Evolutionary conservation across 495 filamentous ascomycete genomes (phyloP).

Genomic region (Cudoniella acicularis): DNA sequence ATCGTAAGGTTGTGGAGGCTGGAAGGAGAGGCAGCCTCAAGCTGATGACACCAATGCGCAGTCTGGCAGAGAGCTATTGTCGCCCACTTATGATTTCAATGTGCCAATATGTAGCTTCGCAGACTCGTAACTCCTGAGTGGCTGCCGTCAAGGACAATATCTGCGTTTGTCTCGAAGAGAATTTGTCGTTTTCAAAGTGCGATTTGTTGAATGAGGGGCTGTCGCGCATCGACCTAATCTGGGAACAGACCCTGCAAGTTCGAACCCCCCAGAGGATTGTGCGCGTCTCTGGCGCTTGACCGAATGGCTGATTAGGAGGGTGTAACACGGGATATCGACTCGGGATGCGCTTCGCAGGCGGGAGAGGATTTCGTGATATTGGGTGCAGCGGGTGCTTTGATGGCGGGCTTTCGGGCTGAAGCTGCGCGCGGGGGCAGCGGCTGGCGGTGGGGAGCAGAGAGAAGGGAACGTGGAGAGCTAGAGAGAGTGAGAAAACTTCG

Average conservation of each 20-base stretch:
- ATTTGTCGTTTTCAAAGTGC: neutral
- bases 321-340: neutral
- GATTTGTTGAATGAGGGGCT: neutral
- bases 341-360: neutral
- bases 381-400: neutral
- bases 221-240: neutral
- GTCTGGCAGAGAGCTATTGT: neutral
- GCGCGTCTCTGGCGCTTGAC: neutral
- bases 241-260: neutral
- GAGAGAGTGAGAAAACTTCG: neutral
- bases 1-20: conserved; percentile 27
- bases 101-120: neutral
- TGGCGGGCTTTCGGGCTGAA: neutral
- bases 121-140: neutral
- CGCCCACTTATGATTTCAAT: neutral
- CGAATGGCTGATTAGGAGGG: neutral
- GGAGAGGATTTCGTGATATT: neutral
- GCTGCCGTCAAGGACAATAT: no score
- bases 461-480: neutral
- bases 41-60: neutral
- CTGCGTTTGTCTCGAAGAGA: neutral
- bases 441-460: no score
- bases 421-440: no score
- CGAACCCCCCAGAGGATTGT: neutral
- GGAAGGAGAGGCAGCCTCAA: neutral